Evolutionary conservation across 2,329 filamentous ascomycete genomes (phyloP).

Genomic region (Ilyonectria sp.): DNA sequence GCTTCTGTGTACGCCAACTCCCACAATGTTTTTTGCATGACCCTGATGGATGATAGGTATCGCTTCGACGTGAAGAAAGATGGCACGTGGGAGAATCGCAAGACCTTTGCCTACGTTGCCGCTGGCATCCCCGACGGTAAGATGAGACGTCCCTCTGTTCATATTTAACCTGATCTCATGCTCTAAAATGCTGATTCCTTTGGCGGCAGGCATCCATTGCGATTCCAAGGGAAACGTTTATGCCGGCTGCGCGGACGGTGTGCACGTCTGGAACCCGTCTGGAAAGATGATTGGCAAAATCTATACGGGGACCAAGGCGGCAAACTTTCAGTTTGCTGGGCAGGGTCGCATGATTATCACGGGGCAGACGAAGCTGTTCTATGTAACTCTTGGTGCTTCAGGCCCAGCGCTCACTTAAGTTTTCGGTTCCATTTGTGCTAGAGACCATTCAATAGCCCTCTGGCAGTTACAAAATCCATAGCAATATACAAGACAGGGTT

Average conservation of each 20-base stretch:
- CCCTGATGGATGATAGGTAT: slow-evolving; percentile 3
- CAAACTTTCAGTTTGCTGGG: slow-evolving; percentile 63
- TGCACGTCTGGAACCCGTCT: slow-evolving; percentile 63
- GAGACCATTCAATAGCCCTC: background rate
- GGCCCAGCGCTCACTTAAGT: slow-evolving; percentile 30
- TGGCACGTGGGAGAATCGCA: slow-evolving; percentile 63
- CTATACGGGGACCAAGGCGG: slow-evolving; percentile 61
- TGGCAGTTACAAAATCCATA: background rate
- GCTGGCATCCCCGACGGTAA: slow-evolving; percentile 71
- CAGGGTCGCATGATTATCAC: slow-evolving; percentile 54
- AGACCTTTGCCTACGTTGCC: slow-evolving; percentile 70
- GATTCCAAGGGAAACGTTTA: slow-evolving; percentile 71
- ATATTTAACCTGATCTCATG: background rate
- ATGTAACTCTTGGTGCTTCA: slow-evolving; percentile 45
- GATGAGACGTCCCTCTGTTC: slow-evolving; percentile 14
- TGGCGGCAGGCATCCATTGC: slow-evolving; percentile 64
- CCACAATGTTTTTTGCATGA: background rate
- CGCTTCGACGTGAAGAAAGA: slow-evolving; percentile 59
- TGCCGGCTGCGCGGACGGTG: slow-evolving; percentile 63
- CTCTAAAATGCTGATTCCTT: background rate
- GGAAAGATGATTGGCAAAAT: slow-evolving; percentile 71
- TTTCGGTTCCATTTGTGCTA: background rate
- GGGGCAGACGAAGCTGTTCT: slow-evolving; percentile 54
- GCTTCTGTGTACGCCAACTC: slow-evolving; percentile 56
- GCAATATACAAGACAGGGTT: background rate